Evolutionary conservation across 2,329 filamentous ascomycete genomes (phyloP).

Genomic region (Pyrenochaeta sp.): DNA sequence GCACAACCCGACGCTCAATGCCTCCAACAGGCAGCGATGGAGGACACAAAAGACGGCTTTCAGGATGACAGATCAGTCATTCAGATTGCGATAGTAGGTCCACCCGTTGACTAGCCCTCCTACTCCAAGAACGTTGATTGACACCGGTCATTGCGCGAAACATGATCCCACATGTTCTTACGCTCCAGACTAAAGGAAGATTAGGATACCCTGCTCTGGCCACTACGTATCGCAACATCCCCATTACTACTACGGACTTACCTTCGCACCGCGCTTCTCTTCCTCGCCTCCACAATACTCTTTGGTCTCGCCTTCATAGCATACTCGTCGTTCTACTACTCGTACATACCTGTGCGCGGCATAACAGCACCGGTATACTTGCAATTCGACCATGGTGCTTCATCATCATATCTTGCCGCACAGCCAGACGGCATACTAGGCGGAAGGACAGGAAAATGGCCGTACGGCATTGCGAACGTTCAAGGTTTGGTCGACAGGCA

Average conservation of each 20-base stretch:
- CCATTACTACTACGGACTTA: constrained; percentile 71
- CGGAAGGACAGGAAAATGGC: constrained; percentile 38
- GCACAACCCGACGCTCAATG: constrained; percentile 5
- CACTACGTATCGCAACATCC: constrained; percentile 65
- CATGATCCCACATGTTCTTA: background rate
- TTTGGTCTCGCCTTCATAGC: constrained; percentile 66
- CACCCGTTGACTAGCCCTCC: background rate
- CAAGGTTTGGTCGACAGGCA: constrained; percentile 66
- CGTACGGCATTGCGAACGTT: constrained; percentile 63
- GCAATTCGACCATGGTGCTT: constrained; percentile 63
- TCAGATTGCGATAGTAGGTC: constrained; percentile 31
- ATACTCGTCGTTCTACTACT: constrained; percentile 73
- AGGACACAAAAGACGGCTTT: constrained; percentile 31
- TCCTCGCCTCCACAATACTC: constrained; percentile 62
- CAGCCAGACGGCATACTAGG: constrained; percentile 10
- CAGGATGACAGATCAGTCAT: constrained; percentile 21
- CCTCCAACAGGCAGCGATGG: constrained; percentile 24
- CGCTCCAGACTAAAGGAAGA: constrained; percentile 13
- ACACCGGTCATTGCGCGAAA: background rate
- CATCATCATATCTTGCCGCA: constrained; percentile 9
- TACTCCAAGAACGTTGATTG: background rate
- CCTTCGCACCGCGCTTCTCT: constrained; percentile 65
- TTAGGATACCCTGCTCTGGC: constrained; percentile 63
- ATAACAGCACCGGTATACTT: constrained; percentile 70
- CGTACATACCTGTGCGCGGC: constrained; percentile 72